These are phyloP conservation scores for Stereocaulon alpinum DNA, from an alignment of 495 filamentous ascomycete genomes.

Conservation along the genomic window DNA sequence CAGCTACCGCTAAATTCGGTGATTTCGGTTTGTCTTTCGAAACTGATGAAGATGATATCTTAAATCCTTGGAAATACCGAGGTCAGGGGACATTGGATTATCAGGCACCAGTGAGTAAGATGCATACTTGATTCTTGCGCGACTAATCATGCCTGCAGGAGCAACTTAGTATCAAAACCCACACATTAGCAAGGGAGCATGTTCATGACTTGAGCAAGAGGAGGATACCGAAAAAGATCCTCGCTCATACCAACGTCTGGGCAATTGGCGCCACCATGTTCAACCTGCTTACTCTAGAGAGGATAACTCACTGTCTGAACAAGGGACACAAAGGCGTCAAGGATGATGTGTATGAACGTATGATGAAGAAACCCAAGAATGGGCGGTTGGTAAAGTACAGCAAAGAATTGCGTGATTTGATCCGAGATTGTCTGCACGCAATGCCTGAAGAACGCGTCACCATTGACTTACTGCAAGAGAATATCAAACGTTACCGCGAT, in stretches of 20 bases:
- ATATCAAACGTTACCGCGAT: background rate
- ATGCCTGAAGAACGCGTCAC: too few species aligned
- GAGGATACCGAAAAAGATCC: background rate
- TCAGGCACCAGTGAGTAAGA: conserved; percentile 8
- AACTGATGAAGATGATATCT: background rate
- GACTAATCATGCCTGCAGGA: background rate
- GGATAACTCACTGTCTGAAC: background rate
- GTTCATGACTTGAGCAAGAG: background rate
- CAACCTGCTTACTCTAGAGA: conserved; percentile 12
- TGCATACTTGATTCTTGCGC: background rate
- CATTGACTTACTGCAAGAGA: too few species aligned
- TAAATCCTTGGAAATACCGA: background rate
- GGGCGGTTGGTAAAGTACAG: too few species aligned
- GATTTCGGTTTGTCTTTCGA: conserved; percentile 8
- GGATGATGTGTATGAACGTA: background rate
- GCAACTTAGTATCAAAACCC: background rate
- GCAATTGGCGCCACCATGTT: conserved; percentile 17
- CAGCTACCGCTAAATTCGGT: conserved; percentile 5
- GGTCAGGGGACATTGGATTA: conserved; percentile 8
- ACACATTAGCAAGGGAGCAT: background rate
- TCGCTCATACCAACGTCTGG: conserved; percentile 15
- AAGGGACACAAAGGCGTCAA: background rate
- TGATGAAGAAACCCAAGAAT: background rate
- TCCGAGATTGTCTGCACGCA: too few species aligned
- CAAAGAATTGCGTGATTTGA: too few species aligned